Conservation (phyloP, 2,329 filamentous ascomycete species). For the Phialophora chinensis region DNA sequence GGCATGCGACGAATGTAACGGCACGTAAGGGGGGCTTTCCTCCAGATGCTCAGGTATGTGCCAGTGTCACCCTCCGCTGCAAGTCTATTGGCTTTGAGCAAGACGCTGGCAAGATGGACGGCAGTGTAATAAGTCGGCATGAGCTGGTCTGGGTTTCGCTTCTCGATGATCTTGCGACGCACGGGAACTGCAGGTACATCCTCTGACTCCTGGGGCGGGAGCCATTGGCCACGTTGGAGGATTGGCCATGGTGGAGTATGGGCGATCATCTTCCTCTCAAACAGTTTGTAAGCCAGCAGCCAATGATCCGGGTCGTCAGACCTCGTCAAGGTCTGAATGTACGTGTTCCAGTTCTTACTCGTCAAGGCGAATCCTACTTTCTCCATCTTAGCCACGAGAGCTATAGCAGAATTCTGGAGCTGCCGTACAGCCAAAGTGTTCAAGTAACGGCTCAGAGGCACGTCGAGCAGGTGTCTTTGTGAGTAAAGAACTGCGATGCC, state of each 20-base stretch:
- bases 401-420: conserved; percentile 58
- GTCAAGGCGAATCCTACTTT: conserved; percentile 74
- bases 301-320: conserved; percentile 63
- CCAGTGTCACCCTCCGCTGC: conserved; percentile 45
- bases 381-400: conserved; percentile 63
- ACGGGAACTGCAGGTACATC: conserved; percentile 44
- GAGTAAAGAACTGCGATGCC: conserved; percentile 43
- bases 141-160: conserved; percentile 46
- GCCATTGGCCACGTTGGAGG: conserved; percentile 44
- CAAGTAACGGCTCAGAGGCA: conserved; percentile 59
- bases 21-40: conserved; percentile 45
- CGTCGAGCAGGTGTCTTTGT: conserved; percentile 57
- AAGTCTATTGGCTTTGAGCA: conserved; percentile 46
- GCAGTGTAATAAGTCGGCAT: conserved; percentile 53
- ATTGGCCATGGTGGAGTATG: conserved; percentile 75
- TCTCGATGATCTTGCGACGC: conserved; percentile 38
- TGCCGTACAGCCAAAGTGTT: conserved; percentile 59
- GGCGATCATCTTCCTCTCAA: conserved; percentile 78
- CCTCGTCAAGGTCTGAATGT: conserved; percentile 70
- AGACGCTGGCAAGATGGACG: conserved; percentile 50
- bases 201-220: conserved; percentile 42
- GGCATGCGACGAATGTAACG: conserved; percentile 48
- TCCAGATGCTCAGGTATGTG: conserved; percentile 41
- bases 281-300: conserved; percentile 69
- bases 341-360: conserved; percentile 79